These are phyloP conservation scores for Coprinopsis marcescibilis DNA, from an alignment of 768 basidiomycete genomes.

Conservation along the genomic window DNA sequence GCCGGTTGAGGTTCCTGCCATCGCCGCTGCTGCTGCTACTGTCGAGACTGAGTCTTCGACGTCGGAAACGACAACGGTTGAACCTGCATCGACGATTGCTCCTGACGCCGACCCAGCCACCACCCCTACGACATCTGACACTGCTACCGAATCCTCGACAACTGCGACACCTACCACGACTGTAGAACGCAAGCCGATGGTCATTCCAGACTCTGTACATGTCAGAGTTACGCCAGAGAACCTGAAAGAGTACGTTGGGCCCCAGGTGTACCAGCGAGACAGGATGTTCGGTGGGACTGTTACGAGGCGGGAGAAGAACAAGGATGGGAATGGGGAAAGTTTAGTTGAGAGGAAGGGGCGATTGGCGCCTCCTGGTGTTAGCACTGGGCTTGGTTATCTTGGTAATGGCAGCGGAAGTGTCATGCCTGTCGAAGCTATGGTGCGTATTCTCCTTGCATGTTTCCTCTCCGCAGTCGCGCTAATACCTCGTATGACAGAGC, in stretches of 20 bases:
- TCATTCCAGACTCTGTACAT: slow-evolving; percentile 72
- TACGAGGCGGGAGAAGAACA: background rate
- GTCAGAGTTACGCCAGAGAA: slow-evolving; percentile 82
- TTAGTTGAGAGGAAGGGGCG: slow-evolving; percentile 23
- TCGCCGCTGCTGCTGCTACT: slow-evolving; percentile 13
- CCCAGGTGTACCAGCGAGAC: slow-evolving; percentile 93
- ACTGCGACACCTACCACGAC: slow-evolving; percentile 47
- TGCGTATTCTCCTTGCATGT: slow-evolving; percentile 32
- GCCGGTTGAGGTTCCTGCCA: slow-evolving; percentile 27
- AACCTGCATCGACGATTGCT: slow-evolving; percentile 10
- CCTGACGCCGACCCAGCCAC: slow-evolving; percentile 16
- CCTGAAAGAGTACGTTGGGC: slow-evolving; percentile 94
- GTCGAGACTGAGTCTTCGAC: slow-evolving; percentile 4
- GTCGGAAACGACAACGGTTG: slow-evolving; percentile 21
- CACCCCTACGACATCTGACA: slow-evolving; percentile 16
- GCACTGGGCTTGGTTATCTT: slow-evolving; percentile 90
- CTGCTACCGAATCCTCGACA: slow-evolving; percentile 14
- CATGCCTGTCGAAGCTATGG: slow-evolving; percentile 95
- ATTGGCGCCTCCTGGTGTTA: slow-evolving; percentile 85
- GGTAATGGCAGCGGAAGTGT: slow-evolving; percentile 96
- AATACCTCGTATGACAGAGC: slow-evolving; percentile 41
- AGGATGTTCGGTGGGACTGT: slow-evolving; percentile 57
- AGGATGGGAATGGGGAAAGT: background rate
- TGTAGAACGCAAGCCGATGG: slow-evolving; percentile 69
- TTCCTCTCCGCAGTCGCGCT: background rate